Evolutionary conservation across 2,329 filamentous ascomycete genomes (phyloP), one percentile per base, ranked within the genome.

Genomic region (Pyricularia grisea): DNA sequence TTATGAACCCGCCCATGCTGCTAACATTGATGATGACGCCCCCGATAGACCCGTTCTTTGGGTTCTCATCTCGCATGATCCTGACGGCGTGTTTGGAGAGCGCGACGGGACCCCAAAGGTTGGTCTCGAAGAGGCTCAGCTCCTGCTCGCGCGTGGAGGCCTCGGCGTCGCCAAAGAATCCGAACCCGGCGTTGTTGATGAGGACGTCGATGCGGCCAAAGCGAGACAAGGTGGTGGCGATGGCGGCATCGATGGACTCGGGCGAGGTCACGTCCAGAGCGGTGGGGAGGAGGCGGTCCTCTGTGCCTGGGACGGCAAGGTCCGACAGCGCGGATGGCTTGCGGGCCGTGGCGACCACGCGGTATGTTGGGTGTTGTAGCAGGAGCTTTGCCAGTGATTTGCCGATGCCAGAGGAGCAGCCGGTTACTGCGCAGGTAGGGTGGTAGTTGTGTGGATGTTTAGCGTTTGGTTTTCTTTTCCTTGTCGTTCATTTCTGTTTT

Each of bases 1-100:
- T 78, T 10, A 75, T 70, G 68, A 75, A 78, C 0, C 81, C 81
- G 4, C 83, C 85, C 73, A 88, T 81, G 3, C 83, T 86, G 5
- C 83, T 85, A 58, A 88, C 75, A 70, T 88, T 84, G 55, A 87
- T 76, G 14, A 88, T 82, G 6, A 85, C 76, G 9, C 85, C 86
- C 3, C 85, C 85, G 65, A 73, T 72, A 36, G 71, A 72, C 1
- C 66, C 71, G 36, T 28, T 68, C 12, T 66, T 68, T 66, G 73
- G 67, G 65, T 76, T 76, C 60, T 72, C 70, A 28, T 75, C 74
- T 4, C 76, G 74, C 72, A 78, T 74, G 20, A 76, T 69, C 64
- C 72, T 71, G 27, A 78, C 60, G n/a, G 76, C 75, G 10, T 74
- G 72, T 11, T 72, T 71, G 0, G 72, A 74, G 14, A 78, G 66